These are phyloP conservation scores for Leonotis leonurus DNA, from an alignment of 257 asterid species.

Conservation along the genomic window DNA sequence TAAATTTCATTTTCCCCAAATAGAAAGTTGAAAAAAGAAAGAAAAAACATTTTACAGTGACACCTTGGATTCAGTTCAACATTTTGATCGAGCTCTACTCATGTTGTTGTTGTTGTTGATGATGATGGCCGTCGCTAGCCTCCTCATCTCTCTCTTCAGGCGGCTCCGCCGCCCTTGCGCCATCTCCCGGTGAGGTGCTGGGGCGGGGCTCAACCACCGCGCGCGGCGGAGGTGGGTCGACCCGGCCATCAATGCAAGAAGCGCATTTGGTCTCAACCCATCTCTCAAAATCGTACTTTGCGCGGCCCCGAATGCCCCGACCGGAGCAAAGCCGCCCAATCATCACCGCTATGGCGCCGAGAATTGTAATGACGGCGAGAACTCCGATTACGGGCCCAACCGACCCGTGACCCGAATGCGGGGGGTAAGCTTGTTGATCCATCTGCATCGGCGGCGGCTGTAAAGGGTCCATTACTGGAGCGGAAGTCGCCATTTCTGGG, in stretches of 20 bases:
- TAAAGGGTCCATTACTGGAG: slow-evolving; percentile 35
- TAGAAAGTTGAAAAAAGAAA: not conserved
- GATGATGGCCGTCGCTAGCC: slow-evolving; percentile 10
- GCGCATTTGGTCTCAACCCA: slow-evolving; percentile 91
- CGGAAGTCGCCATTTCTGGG: slow-evolving; percentile 42
- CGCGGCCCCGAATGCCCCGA: slow-evolving; percentile 57
- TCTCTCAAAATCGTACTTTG: slow-evolving; percentile 62
- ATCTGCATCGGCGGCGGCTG: slow-evolving; percentile 54
- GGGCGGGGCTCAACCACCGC: slow-evolving; percentile 32
- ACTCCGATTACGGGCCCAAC: slow-evolving; percentile 80
- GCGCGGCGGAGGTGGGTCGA: slow-evolving; percentile 42
- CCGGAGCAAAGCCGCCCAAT: slow-evolving; percentile 88
- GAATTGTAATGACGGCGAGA: slow-evolving; percentile 53
- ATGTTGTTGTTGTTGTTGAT: no score
- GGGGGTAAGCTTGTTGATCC: slow-evolving; percentile 45
- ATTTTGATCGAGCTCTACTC: slow-evolving; percentile 23
- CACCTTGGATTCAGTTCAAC: slow-evolving; percentile 17
- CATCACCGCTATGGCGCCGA: slow-evolving; percentile 71
- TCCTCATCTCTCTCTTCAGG: slow-evolving; percentile 28
- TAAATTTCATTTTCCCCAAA: not conserved
- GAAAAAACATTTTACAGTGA: slow-evolving; percentile 5
- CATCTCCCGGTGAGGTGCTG: slow-evolving; percentile 27
- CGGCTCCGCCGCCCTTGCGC: slow-evolving; percentile 12
- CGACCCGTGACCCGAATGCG: slow-evolving; percentile 59
- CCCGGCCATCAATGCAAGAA: slow-evolving; percentile 76